Base-by-base conservation (phyloP, 495 filamentous ascomycete genomes). In the Penicillium turbatum region DNA sequence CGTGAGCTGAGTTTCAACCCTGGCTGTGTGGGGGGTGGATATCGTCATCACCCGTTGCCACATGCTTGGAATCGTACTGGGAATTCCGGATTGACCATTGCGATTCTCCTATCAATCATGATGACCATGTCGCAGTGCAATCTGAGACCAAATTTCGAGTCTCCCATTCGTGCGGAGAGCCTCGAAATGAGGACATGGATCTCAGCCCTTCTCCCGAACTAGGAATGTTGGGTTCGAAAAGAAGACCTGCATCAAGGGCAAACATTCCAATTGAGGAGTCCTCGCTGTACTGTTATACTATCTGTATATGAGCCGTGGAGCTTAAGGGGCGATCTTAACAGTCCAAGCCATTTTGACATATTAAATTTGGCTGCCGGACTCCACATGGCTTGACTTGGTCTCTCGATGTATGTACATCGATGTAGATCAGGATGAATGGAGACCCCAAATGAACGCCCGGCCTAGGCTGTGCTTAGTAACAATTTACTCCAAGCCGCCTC, bases 21-120 rank as follows among this genome's bases (percentile, higher is more conserved):
- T 41, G 54, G 42, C 27, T 26, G 16, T 32, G 54, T 57, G 54
- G 54, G 41, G 48, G 26, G 47, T 41, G 21, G 21, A 45, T 53
- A 52, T 46, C 54, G 54, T 57, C 54, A 57, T 57, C 50, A 45
- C 35, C 37, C 38, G 17, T 54, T 17, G 53, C 53, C 57, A 60
- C 56, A 60, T 53, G 36, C 52, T 48, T 44, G 51, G 21, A 42
- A 37, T 36, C 12, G 2, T n/a, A 26, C 19, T 24, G 4, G 41
- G 26, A 39, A 13, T 48, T 38, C 34, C 35, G 26, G 49, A 32
- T 51, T 49, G 26, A 29, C 11, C 7, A 40, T 43, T 40, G 30
- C 35, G 8, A 34, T 37, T 17, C 6, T 29, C 21, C 46, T 35
- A 37, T n/a, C 35, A 37, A 5, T 44, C 9, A 9, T 15, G 21